A percentile compares a stretch with the other conserved stretches of the same genome.
Conservation (phyloP, 2,329 filamentous ascomycete genomes). For the Pestalotiopsis sp. region DNA sequence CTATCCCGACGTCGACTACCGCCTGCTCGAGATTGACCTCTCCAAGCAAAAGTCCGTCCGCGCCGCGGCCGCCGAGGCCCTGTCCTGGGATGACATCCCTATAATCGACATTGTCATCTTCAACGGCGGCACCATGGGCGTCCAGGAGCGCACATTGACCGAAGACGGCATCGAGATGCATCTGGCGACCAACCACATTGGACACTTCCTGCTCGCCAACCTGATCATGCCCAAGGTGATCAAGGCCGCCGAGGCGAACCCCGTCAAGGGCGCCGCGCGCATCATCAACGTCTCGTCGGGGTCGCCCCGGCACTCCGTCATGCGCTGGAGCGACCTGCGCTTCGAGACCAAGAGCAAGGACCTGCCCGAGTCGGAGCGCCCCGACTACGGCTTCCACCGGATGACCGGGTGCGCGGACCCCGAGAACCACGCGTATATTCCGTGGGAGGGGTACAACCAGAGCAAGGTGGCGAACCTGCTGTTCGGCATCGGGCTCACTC, state of each 20-base stretch:
- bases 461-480: constrained; percentile 36
- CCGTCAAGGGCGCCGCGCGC: constrained; percentile 15
- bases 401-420: constrained; percentile 23
- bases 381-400: constrained; percentile 22
- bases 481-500: constrained; percentile 27
- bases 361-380: constrained; percentile 31
- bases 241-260: constrained; percentile 16
- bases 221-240: constrained; percentile 26
- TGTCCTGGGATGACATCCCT: constrained; percentile 25
- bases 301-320: constrained; percentile 13
- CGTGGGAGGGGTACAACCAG: constrained; percentile 33
- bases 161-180: constrained; percentile 33
- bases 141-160: constrained; percentile 28
- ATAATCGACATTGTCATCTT: constrained; percentile 26
- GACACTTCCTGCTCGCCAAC: constrained; percentile 31
- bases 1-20: constrained; percentile 29
- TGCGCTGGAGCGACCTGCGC: constrained; percentile 36
- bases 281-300: constrained; percentile 22
- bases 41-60: constrained; percentile 35
- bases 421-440: constrained; percentile 28
- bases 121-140: constrained; percentile 43
- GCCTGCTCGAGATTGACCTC: constrained; percentile 37
- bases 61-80: constrained; percentile 33
- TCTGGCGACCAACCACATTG: constrained; percentile 33
- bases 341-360: constrained; percentile 33